Evolutionary conservation across 2,329 filamentous ascomycete genomes (phyloP).

Genomic region (Fusarium proliferatum): DNA sequence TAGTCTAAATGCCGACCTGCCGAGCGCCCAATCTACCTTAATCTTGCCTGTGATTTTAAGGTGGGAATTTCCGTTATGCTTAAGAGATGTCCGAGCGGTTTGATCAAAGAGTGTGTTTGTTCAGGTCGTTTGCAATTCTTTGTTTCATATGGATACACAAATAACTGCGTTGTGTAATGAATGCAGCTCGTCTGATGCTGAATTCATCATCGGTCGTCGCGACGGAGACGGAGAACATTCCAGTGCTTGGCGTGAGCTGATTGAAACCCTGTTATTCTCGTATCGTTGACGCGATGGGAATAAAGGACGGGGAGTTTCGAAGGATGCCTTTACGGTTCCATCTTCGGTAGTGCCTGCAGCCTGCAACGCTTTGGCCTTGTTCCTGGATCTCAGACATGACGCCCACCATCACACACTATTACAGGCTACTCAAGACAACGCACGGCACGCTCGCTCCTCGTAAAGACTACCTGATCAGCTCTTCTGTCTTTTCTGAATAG

Average conservation of each 20-base stretch:
- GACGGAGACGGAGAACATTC: background rate
- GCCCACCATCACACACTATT: background rate
- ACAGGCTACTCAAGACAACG: background rate
- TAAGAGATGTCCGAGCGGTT: background rate
- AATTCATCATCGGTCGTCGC: background rate
- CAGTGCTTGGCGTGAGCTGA: background rate
- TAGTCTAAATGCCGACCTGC: constrained; percentile 33
- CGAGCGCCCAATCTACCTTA: constrained; percentile 10
- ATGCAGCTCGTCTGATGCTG: constrained; percentile 31
- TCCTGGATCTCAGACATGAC: background rate
- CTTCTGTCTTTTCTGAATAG: background rate
- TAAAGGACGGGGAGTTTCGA: background rate
- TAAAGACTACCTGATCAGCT: background rate
- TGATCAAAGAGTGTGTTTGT: too few relatives aligned
- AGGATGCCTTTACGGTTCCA: background rate
- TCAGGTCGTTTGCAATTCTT: background rate
- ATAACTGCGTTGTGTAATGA: background rate
- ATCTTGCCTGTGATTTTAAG: background rate
- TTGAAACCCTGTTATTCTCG: background rate
- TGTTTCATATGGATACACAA: background rate
- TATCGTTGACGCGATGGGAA: background rate
- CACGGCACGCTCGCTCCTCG: background rate
- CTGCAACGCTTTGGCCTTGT: background rate
- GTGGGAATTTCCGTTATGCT: background rate
- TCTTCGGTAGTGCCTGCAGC: constrained; percentile 10